Evolutionary conservation across 2,329 filamentous ascomycete genomes (phyloP), one percentile per base, ranked within the genome.

Genomic region (Diaporthe humulicola): DNA sequence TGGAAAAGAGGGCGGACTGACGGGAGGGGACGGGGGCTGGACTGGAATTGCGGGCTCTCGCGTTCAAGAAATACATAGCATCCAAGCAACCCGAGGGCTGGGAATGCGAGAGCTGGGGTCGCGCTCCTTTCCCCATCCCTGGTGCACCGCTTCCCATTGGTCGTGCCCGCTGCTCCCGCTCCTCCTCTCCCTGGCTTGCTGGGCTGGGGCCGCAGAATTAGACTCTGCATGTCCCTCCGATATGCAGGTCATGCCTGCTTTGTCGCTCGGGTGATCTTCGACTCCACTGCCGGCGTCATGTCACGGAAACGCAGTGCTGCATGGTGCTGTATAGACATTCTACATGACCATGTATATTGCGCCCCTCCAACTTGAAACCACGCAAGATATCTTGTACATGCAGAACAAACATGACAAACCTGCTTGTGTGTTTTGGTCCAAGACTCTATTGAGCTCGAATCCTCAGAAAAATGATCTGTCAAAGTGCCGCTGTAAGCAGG

Each of bases 171-270:
- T 40, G 7, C n/a, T 70, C 30, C 52, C 52, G 33, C 33, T 52
- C 45, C 48, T 30, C 25, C 36, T 45, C 70, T 61, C 45, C 45
- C 57, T 64, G 57, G 33, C 2, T 25, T 15, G 45, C 45, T 61
- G 45, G 22, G 15, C 61, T 52, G 42, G 61, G 42, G 12, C 54
- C 28, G 58, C 70, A 61, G 48, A 38, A 61, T 61, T 71, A 61
- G 42, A 40, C 56, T 50, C 42, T 71, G 48, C 54, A 71, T 69
- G 30, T 67, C 33, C 28, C 61, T 50, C 61, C 61, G 42, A 69
- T 54, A 61, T 71, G 70, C 70, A 71, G 70, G 57, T 72, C 57
- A 64, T 72, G 70, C 70, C 45, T 72, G 57, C 70, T 72, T 56
- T 56, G 57, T 54, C 57, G 48, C 50, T 72, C 57, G 57, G 70